Conservation (phyloP, 805 yeast genomes). For the Kazachstania psychrophila region DNA sequence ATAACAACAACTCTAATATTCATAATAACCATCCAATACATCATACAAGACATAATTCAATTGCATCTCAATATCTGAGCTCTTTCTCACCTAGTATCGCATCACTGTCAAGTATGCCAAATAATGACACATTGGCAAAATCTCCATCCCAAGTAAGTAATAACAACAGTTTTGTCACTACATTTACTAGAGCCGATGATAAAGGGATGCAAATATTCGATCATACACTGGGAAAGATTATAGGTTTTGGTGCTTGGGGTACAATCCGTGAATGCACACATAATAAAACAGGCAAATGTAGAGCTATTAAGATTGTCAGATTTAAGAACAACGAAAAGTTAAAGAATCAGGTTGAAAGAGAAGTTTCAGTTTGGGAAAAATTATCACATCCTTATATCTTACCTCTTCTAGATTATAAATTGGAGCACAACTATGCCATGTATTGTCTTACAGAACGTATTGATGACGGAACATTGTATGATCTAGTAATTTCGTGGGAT, state of each 20-base stretch:
- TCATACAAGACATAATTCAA: slow-evolving; percentile 23
- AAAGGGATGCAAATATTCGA: slow-evolving; percentile 60
- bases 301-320: slow-evolving; percentile 57
- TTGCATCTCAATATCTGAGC: slow-evolving; percentile 28
- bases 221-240: slow-evolving; percentile 57
- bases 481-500: slow-evolving; percentile 64
- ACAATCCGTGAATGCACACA: slow-evolving; percentile 59
- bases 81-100: slow-evolving; percentile 27
- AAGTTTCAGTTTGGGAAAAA: slow-evolving; percentile 65
- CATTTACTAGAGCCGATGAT: slow-evolving; percentile 36
- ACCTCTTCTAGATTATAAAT: slow-evolving; percentile 50
- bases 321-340: slow-evolving; percentile 43
- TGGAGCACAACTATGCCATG: slow-evolving; percentile 47
- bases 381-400: slow-evolving; percentile 58
- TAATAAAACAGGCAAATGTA: slow-evolving; percentile 26
- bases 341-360: slow-evolving; percentile 54
- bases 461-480: slow-evolving; percentile 74
- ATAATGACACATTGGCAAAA: background rate
- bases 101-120: slow-evolving; percentile 10
- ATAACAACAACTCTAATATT: background rate
- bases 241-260: slow-evolving; percentile 91
- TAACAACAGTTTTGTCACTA: background rate
- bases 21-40: background rate
- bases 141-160: background rate
- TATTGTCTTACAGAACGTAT: slow-evolving; percentile 66